phyloP scores from a whole-genome alignment of 2,329 filamentous ascomycete genomes.

The Nakataea oryzae region DNA sequence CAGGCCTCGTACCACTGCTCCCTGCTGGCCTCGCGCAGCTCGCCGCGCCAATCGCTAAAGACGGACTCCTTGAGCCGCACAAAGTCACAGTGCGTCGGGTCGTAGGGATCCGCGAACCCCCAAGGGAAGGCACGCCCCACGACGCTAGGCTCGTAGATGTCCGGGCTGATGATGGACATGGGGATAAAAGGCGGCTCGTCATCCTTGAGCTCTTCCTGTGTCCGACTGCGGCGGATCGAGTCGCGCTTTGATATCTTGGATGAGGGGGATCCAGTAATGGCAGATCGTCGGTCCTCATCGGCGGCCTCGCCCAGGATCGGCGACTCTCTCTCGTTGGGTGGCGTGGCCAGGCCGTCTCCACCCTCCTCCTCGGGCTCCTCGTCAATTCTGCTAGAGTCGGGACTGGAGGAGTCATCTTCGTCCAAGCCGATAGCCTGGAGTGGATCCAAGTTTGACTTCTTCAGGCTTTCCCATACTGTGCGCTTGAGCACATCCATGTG shows the following conservation, averaged over 20 bases:
- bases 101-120: conserved; percentile 93
- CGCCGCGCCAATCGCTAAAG: conserved; percentile 85
- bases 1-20: conserved; percentile 95
- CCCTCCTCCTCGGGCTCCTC: conserved; percentile 44
- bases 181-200: conserved; percentile 64
- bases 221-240: conserved; percentile 35
- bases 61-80: conserved; percentile 80
- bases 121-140: conserved; percentile 87
- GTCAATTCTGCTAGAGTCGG: conserved; percentile 34
- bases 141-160: conserved; percentile 72
- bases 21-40: conserved; percentile 80
- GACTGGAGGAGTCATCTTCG: conserved; percentile 51
- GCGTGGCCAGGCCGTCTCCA: not conserved
- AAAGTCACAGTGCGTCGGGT: conserved; percentile 90
- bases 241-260: conserved; percentile 31
- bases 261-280: conserved; percentile 15
- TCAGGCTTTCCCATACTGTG: conserved; percentile 79
- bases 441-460: conserved; percentile 77
- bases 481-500: conserved; percentile 92
- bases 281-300: conserved; percentile 12
- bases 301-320: conserved; percentile 8
- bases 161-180: conserved; percentile 87
- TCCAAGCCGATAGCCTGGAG: conserved; percentile 78
- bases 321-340: not conserved
- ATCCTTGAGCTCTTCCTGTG: conserved; percentile 31